Conservation (phyloP, 768 basidiomycete genomes). For the Rhodotorula diobovata region DNA sequence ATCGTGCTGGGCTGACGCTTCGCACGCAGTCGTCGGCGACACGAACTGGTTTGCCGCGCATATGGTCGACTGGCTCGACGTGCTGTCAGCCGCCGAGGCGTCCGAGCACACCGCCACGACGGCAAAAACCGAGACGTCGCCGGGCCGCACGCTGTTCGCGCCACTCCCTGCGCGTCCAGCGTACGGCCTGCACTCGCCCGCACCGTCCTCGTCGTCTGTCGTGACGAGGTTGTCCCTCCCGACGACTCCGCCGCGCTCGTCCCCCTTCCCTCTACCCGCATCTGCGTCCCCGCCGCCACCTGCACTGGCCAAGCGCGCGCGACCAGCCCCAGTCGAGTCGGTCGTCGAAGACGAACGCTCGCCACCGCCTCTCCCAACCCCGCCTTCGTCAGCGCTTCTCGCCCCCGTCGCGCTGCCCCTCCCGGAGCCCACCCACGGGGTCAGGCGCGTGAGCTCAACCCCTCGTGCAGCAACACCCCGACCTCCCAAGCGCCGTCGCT, state of each 20-base stretch:
- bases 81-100: neutral
- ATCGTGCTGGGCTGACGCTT: rapidly evolving
- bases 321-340: too few relatives aligned
- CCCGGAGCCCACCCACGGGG: neutral
- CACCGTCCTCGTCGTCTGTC: neutral
- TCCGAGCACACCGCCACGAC: neutral
- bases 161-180: neutral
- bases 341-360: too few relatives aligned
- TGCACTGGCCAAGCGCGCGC: neutral
- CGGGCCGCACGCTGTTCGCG: neutral
- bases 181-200: neutral
- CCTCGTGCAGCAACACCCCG: too few relatives aligned
- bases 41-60: neutral
- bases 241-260: neutral
- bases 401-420: neutral
- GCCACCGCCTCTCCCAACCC: neutral
- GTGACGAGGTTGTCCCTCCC: neutral
- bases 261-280: too few relatives aligned
- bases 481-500: neutral
- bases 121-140: neutral
- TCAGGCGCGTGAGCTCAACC: neutral
- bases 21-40: neutral
- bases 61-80: neutral
- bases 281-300: neutral
- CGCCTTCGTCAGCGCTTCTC: neutral